Percentiles rank a stretch among this genome's conserved stretches.
Conservation (phyloP, 129 eudicot species). For the Deinandra increscens region DNA sequence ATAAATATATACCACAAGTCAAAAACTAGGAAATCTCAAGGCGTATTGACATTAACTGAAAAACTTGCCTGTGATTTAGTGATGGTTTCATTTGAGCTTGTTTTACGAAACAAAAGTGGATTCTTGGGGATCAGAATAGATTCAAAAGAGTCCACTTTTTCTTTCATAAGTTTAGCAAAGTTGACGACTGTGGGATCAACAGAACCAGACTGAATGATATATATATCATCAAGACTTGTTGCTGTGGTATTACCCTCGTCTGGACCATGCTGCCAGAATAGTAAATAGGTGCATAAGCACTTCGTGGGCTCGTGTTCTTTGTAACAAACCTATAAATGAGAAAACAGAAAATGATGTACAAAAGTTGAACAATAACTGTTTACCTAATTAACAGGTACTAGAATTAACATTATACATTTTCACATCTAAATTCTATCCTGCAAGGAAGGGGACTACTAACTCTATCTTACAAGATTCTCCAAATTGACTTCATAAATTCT, state of each 20-base stretch:
- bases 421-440: not conserved
- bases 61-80: constrained; percentile 39
- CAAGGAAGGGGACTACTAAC: not conserved
- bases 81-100: constrained; percentile 26
- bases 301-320: constrained; percentile 46
- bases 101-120: constrained; percentile 17
- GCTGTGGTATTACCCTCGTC: constrained; percentile 42
- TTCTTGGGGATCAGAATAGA: constrained; percentile 29
- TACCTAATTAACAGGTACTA: not conserved
- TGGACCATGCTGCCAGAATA: constrained; percentile 76
- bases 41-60: constrained; percentile 6
- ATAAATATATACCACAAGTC: not conserved
- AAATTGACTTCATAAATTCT: not conserved
- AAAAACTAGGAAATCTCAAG: not conserved
- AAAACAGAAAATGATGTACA: not conserved
- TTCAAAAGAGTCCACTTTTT: constrained; percentile 30
- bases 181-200: constrained; percentile 36
- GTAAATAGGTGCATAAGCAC: constrained; percentile 57
- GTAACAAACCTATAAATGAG: constrained; percentile 43
- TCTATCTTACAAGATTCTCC: not conserved
- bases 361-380: not conserved
- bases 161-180: constrained; percentile 44
- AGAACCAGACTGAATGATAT: constrained; percentile 26
- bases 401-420: not conserved
- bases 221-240: constrained; percentile 38